phyloP scores from a whole-genome alignment of 768 basidiomycete species.

The Stropharia rugosoannulata region DNA sequence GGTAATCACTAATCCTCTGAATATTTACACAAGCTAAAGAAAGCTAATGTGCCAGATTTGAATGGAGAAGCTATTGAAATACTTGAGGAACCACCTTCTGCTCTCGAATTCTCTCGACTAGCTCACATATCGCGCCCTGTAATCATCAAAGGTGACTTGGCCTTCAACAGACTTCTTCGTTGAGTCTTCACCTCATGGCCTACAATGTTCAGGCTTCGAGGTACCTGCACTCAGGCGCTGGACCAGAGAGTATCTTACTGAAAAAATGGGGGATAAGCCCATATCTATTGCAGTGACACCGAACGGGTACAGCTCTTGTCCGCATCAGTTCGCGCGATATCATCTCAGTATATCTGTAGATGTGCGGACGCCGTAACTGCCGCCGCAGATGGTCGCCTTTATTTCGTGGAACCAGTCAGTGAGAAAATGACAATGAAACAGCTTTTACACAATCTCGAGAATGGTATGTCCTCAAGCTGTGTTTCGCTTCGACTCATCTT shows the following conservation, averaged over 20 bases:
- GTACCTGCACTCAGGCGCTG: conserved; percentile 55
- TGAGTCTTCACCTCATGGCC: background rate
- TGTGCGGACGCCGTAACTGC: conserved; percentile 73
- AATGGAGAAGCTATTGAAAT: conserved; percentile 54
- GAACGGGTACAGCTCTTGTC: conserved; percentile 57
- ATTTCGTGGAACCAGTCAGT: conserved; percentile 75
- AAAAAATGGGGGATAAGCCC: conserved; percentile 47
- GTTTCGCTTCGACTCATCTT: background rate
- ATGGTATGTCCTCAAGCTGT: background rate
- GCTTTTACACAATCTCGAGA: conserved; percentile 41
- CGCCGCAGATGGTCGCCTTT: conserved; percentile 51
- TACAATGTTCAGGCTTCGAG: conserved; percentile 39
- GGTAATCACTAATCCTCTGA: conserved; percentile 26
- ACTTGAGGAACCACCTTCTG: conserved; percentile 55
- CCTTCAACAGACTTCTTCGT: background rate
- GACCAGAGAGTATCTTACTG: conserved; percentile 61
- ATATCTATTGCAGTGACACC: conserved; percentile 84
- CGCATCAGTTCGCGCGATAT: background rate
- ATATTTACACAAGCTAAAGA: background rate
- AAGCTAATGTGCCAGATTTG: conserved; percentile 39
- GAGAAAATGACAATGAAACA: conserved; percentile 65
- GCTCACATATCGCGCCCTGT: conserved; percentile 72
- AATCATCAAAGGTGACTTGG: conserved; percentile 58
- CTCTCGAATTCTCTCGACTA: conserved; percentile 68
- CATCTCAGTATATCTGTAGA: conserved; percentile 33